Evolutionary conservation across 1,284 basidiomycete species (phyloP), one percentile per base, ranked within the genome.

Genomic region (Cryptococcus wingfieldii): DNA sequence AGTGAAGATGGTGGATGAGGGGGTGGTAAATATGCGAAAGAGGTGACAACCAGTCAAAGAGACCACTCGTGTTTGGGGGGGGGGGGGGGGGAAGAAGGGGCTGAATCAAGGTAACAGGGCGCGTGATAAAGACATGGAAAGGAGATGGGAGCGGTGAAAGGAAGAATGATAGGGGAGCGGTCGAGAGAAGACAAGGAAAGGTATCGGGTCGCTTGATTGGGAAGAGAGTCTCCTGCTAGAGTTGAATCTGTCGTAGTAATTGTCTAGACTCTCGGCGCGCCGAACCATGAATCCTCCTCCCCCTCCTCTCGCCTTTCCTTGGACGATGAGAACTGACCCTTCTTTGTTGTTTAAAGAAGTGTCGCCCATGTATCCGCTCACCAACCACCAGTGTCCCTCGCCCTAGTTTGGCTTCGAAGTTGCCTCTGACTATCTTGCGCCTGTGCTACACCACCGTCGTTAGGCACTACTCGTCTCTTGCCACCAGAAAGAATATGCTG

Each of bases 361-460:
- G 19, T 18, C 4, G 13, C 14, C 16, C 12, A 31, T 38, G 14
- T 16, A 34, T 44, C 13, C 38, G 38, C 45, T 63, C 63, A 67
- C 67, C 65, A 71, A n/a, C 58, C 59, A 14, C 56, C 60, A 53
- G 63, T 59, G 52, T 72, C 67, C 41, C 68, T 57, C 8, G 55
- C 51, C 54, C 71, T 69, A 38, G 73, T 75, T 64, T 69, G 66
- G 57, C 69, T 72, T 51, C 73, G 63, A n/a, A 75, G 60, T 59
- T 71, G 71, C 45, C 73, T 58, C 59, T 71, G 68, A 53, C 58
- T 68, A 47, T 72, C 70, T 47, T 60, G 55, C 10, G 50, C 54
- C 49, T 59, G 56, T 55, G 55, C 59, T 53, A 49, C 12, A 46
- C 50, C 51, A 3, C 60, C 57, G 34, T 65, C 63, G 14, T 44